Percentiles rank a stretch among this genome's conserved stretches.
Evolutionary conservation across 2,329 filamentous ascomycete species (phyloP).

Genomic region (Plenodomus tracheiphilus): DNA sequence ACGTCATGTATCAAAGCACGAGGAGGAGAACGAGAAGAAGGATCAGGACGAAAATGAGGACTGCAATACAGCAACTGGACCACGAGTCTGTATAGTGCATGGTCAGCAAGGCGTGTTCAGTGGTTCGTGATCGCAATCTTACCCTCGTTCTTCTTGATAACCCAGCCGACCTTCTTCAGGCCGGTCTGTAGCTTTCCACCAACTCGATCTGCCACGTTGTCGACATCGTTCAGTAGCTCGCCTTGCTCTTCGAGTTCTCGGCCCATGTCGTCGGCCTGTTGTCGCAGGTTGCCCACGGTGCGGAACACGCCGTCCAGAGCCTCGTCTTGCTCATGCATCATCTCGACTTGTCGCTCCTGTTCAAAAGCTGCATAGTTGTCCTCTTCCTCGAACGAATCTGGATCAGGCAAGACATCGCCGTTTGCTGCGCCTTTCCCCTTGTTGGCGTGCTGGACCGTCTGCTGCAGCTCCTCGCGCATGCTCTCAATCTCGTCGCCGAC

Average conservation of each 20-base stretch:
- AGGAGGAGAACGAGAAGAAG: slow-evolving; percentile 80
- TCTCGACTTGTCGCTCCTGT: slow-evolving; percentile 84
- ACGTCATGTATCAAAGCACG: slow-evolving; percentile 54
- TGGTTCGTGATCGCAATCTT: slow-evolving; percentile 15
- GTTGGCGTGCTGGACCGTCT: slow-evolving; percentile 54
- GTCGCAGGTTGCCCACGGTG: slow-evolving; percentile 86
- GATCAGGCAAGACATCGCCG: slow-evolving; percentile 61
- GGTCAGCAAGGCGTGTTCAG: slow-evolving; percentile 1
- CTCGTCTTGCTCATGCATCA: slow-evolving; percentile 94
- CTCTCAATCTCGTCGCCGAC: slow-evolving; percentile 86
- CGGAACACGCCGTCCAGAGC: slow-evolving; percentile 90
- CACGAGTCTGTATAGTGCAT: slow-evolving; percentile 56
- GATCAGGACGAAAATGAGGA: slow-evolving; percentile 87
- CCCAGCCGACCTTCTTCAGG: slow-evolving; percentile 80
- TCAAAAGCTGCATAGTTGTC: slow-evolving; percentile 80
- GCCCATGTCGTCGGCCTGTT: slow-evolving; percentile 95
- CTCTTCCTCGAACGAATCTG: slow-evolving; percentile 59
- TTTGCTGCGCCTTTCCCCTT: slow-evolving; percentile 43
- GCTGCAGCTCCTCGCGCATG: slow-evolving; percentile 81
- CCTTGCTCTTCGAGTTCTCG: slow-evolving; percentile 93
- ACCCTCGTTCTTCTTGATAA: slow-evolving; percentile 92
- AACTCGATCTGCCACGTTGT: slow-evolving; percentile 82
- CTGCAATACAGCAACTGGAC: slow-evolving; percentile 88
- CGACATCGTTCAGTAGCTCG: slow-evolving; percentile 84
- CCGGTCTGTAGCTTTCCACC: slow-evolving; percentile 83